Conservation (phyloP, 441 rosid genomes). For the Croton setiger region DNA sequence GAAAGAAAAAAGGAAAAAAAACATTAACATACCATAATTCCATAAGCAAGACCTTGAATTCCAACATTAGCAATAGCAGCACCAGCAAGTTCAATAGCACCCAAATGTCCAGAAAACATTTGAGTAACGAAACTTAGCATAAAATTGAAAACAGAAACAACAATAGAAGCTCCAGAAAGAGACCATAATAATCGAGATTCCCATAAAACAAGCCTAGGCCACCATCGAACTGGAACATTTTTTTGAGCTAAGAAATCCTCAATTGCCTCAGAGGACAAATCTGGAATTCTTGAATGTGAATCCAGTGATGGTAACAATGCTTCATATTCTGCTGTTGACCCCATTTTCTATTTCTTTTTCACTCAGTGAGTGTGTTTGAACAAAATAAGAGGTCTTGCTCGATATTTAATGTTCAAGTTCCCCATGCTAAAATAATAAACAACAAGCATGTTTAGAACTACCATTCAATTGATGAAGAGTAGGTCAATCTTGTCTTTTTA, state of each 20-base stretch:
- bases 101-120: conserved; percentile 83
- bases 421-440: too few relatives aligned
- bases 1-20: too few relatives aligned
- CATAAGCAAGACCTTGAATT: conserved; percentile 92
- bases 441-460: too few relatives aligned
- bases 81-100: conserved; percentile 77
- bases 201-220: conserved; percentile 68
- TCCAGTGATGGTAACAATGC: conserved; percentile 53
- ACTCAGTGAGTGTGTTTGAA: too few relatives aligned
- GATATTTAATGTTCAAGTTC: too few relatives aligned
- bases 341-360: conserved; percentile 20
- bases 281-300: conserved; percentile 48
- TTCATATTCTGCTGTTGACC: conserved; percentile 33
- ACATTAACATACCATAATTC: conserved; percentile 63
- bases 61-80: conserved; percentile 92
- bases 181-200: conserved; percentile 84
- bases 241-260: conserved; percentile 58
- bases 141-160: conserved; percentile 67
- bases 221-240: conserved; percentile 52
- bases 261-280: conserved; percentile 50
- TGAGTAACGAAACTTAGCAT: conserved; percentile 85
- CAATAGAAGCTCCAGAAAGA: conserved; percentile 69
- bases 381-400: too few relatives aligned
- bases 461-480: too few relatives aligned
- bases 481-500: too few relatives aligned